Evolutionary conservation across 257 asterid genomes (phyloP).

Genomic region (Nicotiana obtusifolia): DNA sequence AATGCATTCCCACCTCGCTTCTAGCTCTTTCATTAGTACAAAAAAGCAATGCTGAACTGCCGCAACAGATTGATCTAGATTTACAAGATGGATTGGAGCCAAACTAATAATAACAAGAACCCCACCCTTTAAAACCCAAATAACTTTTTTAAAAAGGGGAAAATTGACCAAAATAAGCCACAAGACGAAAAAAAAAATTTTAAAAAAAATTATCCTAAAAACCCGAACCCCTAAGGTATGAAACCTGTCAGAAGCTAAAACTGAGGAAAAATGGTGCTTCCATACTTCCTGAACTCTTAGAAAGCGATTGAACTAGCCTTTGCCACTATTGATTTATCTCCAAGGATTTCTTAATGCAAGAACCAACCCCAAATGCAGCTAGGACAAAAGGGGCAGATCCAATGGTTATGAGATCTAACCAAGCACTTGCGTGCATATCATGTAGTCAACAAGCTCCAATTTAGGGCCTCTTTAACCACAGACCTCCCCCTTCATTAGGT

Average conservation of each 20-base stretch:
- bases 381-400: slow-evolving; percentile 7
- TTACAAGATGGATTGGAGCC: slow-evolving; percentile 24
- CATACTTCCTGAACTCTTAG: neutral
- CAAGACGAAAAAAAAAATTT: neutral
- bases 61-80: slow-evolving; percentile 10
- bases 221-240: slow-evolving; percentile 23
- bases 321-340: slow-evolving; percentile 1
- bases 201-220: slow-evolving; percentile 11
- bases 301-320: neutral
- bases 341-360: neutral
- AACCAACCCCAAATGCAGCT: neutral
- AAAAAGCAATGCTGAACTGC: neutral
- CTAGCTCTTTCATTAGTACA: slow-evolving; percentile 21
- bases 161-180: neutral
- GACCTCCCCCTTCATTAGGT: slow-evolving; percentile 21
- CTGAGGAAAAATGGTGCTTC: slow-evolving; percentile 23
- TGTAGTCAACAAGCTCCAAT: neutral
- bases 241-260: slow-evolving; percentile 28
- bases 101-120: slow-evolving; percentile 7
- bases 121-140: slow-evolving; percentile 4
- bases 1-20: slow-evolving; percentile 19
- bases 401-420: slow-evolving; percentile 7
- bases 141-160: neutral
- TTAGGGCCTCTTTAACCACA: neutral
- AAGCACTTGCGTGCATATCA: neutral